Conservation (phyloP, 768 basidiomycete genomes). For the Suillus discolor region DNA sequence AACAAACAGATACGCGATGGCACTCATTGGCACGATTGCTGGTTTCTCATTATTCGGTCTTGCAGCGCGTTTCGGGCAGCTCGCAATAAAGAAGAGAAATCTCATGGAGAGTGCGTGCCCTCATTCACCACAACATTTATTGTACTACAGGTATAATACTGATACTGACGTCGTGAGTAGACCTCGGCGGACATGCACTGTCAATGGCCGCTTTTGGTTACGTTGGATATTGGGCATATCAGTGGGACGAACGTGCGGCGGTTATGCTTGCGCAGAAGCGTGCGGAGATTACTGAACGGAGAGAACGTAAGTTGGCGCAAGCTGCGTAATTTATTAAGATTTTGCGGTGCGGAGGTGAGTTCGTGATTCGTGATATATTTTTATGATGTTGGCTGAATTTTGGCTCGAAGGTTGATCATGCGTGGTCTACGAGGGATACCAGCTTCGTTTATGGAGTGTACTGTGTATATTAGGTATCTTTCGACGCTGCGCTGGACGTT, state of each 20-base stretch:
- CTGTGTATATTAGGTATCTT: background rate
- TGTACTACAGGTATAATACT: background rate
- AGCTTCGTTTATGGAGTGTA: background rate
- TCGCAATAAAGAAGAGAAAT: slow-evolving; percentile 81
- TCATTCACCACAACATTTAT: background rate
- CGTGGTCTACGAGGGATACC: background rate
- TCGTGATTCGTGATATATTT: background rate
- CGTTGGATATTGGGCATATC: slow-evolving; percentile 74
- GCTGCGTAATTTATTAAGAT: slow-evolving; percentile 26
- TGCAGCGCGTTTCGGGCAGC: slow-evolving; percentile 80
- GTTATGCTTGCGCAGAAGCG: slow-evolving; percentile 67
- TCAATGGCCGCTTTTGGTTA: slow-evolving; percentile 72
- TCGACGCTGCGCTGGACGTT: background rate
- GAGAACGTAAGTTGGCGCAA: slow-evolving; percentile 40
- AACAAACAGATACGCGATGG: slow-evolving; percentile 42
- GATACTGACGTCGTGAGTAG: slow-evolving; percentile 38
- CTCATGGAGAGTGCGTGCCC: slow-evolving; percentile 76
- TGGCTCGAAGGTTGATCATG: background rate
- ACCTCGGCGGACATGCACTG: slow-evolving; percentile 70
- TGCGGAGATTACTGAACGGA: slow-evolving; percentile 55
- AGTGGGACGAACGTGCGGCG: slow-evolving; percentile 63
- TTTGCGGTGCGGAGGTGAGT: slow-evolving; percentile 23
- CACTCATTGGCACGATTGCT: slow-evolving; percentile 67
- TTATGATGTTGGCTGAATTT: background rate
- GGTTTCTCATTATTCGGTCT: slow-evolving; percentile 86